Percentiles rank a stretch among this genome's conserved stretches.
Conservation (phyloP, 495 filamentous ascomycete genomes). For the Podospora conica region DNA sequence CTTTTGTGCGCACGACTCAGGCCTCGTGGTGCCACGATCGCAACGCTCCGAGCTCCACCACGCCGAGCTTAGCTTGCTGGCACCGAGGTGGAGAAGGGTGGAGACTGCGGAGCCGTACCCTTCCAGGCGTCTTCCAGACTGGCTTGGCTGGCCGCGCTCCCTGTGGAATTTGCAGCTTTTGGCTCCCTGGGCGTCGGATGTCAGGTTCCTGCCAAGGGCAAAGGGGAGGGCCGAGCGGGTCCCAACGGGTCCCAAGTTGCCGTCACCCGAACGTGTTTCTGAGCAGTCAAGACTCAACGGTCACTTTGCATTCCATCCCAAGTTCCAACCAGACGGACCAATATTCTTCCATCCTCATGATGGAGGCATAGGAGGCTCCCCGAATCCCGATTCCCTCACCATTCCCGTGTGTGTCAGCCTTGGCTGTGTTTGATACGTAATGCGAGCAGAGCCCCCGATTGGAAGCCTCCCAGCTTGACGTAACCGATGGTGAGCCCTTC, state of each 20-base stretch:
- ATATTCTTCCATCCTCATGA: neutral
- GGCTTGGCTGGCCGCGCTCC: constrained; percentile 3
- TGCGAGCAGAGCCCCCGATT: neutral
- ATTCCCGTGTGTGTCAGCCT: neutral
- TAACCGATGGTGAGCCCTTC: neutral
- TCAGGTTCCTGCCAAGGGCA: constrained; percentile 9
- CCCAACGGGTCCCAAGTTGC: constrained; percentile 1
- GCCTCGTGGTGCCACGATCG: neutral
- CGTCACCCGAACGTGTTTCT: constrained; percentile 1
- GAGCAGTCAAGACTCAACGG: neutral
- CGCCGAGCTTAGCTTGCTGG: neutral
- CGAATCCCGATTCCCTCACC: neutral
- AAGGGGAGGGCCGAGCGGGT: neutral
- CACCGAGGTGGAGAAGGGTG: neutral
- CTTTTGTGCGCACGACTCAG: neutral
- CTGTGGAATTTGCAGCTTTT: neutral
- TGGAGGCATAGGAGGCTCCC: no score
- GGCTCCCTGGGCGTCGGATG: constrained; percentile 4
- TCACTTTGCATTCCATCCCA: neutral
- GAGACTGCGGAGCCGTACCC: neutral
- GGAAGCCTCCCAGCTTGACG: neutral
- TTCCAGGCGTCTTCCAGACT: constrained; percentile 9
- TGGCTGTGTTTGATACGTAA: neutral
- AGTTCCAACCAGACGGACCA: neutral
- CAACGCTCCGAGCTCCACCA: neutral